Percentiles rank a stretch among this genome's conserved stretches.
Evolutionary conservation across 805 yeast genomes (phyloP).

Genomic region (Metschnikowia aberdeeniae): DNA sequence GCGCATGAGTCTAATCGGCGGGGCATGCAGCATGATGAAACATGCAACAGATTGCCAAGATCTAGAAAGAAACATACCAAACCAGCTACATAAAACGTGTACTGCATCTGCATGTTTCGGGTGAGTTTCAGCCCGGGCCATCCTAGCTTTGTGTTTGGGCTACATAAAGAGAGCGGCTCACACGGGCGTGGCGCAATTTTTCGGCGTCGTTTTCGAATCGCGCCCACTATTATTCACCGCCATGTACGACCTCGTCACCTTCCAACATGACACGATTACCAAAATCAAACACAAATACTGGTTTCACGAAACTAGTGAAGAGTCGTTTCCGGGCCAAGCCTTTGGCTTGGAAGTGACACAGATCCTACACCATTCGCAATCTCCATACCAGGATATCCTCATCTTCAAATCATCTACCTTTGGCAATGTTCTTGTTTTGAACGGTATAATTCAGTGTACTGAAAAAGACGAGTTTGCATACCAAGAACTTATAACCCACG

Average conservation of each 20-base stretch:
- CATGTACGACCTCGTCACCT: conserved; percentile 8
- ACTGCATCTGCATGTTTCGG: too few species aligned
- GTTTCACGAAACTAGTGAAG: conserved; percentile 74
- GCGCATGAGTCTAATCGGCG: too few species aligned
- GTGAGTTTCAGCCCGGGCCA: too few species aligned
- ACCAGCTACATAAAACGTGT: too few species aligned
- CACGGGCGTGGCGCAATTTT: too few species aligned
- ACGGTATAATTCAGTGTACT: conserved; percentile 87
- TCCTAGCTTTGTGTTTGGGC: too few species aligned
- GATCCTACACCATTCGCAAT: conserved; percentile 61
- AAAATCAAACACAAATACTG: conserved; percentile 42
- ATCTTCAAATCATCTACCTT: conserved; percentile 71
- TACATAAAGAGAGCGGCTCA: too few species aligned
- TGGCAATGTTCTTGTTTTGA: conserved; percentile 86
- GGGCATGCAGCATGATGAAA: too few species aligned
- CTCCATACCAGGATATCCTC: conserved; percentile 76
- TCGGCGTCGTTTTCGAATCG: too few species aligned
- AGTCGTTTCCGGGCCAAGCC: conserved; percentile 84
- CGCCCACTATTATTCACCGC: neutral
- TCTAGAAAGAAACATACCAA: too few species aligned
- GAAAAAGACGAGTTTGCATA: conserved; percentile 92
- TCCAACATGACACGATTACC: conserved; percentile 26
- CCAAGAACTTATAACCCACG: conserved; percentile 86
- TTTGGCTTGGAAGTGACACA: conserved; percentile 60
- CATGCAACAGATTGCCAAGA: too few species aligned